phyloP scores from a whole-genome alignment of 2,329 filamentous ascomycete genomes.

The Elsinoe batatas region DNA sequence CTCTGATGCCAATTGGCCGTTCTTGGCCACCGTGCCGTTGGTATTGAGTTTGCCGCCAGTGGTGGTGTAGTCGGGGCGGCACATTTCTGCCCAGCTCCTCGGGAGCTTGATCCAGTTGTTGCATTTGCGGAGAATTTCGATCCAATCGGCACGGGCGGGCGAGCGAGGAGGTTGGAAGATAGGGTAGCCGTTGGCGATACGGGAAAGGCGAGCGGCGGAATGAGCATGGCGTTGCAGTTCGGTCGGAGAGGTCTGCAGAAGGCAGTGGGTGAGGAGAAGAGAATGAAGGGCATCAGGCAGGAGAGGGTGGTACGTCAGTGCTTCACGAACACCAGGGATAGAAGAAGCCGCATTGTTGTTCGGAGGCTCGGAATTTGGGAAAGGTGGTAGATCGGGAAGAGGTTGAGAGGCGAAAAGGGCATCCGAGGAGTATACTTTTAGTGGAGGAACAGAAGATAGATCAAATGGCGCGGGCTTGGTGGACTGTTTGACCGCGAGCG shows the following conservation, averaged over 20 bases:
- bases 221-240: conserved; percentile 71
- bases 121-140: conserved; percentile 58
- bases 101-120: conserved; percentile 60
- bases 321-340: conserved; percentile 44
- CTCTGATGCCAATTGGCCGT: conserved; percentile 6
- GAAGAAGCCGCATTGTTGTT: conserved; percentile 22
- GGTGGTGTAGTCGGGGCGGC: conserved; percentile 38
- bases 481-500: not conserved
- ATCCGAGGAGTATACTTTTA: conserved; percentile 46
- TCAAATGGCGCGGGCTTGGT: not conserved
- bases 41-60: conserved; percentile 21
- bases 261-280: conserved; percentile 66
- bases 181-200: conserved; percentile 69
- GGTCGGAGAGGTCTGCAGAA: conserved; percentile 67
- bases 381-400: conserved; percentile 56
- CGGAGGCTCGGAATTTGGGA: conserved; percentile 38
- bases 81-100: conserved; percentile 61
- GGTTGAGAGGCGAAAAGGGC: conserved; percentile 62
- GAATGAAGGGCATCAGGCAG: conserved; percentile 70
- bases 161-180: conserved; percentile 65
- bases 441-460: conserved; percentile 30
- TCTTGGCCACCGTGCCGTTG: not conserved
- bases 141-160: conserved; percentile 69
- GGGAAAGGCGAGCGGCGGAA: conserved; percentile 66
- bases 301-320: conserved; percentile 70